Evolutionary conservation across 805 yeast species (phyloP).

Genomic region (Nakazawaea molendinolei): DNA sequence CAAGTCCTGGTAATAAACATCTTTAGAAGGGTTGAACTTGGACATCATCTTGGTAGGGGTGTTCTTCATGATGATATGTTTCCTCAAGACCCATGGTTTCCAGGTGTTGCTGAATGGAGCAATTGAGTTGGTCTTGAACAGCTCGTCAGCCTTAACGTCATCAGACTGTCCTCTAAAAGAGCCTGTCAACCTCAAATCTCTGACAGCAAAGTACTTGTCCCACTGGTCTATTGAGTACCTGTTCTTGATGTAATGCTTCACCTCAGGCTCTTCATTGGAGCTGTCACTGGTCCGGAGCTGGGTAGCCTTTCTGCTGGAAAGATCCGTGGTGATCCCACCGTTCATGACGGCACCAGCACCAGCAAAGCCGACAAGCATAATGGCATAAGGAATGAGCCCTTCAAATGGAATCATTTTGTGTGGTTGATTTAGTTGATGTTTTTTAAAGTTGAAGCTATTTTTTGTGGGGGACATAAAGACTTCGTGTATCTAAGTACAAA

Average conservation of each 20-base stretch:
- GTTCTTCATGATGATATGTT: conserved; percentile 32
- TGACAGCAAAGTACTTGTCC: conserved; percentile 52
- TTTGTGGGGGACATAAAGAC: no score
- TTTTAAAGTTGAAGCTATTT: no score
- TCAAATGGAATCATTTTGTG: conserved; percentile 58
- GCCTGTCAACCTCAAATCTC: conserved; percentile 77
- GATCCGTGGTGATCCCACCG: conserved; percentile 21
- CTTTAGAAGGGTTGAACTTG: conserved; percentile 27
- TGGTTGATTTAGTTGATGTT: background rate
- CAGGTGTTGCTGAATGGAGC: conserved; percentile 24
- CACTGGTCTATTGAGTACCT: conserved; percentile 47
- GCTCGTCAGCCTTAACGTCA: conserved; percentile 65
- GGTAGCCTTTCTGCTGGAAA: conserved; percentile 17
- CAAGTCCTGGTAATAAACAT: conserved; percentile 24
- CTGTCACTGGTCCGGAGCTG: conserved; percentile 24
- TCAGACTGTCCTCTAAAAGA: conserved; percentile 61
- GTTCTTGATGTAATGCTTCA: conserved; percentile 47
- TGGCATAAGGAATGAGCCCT: conserved; percentile 56
- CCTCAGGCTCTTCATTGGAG: conserved; percentile 34
- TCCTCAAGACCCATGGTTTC: conserved; percentile 32
- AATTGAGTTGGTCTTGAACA: conserved; percentile 64
- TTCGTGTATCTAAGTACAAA: no score
- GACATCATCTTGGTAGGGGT: conserved; percentile 29
- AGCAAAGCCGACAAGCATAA: conserved; percentile 46
- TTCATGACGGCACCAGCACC: conserved; percentile 47